These are phyloP conservation scores for Pseudozyma sp. DNA, from an alignment of 1,284 basidiomycete genomes.

Conservation along the genomic window DNA sequence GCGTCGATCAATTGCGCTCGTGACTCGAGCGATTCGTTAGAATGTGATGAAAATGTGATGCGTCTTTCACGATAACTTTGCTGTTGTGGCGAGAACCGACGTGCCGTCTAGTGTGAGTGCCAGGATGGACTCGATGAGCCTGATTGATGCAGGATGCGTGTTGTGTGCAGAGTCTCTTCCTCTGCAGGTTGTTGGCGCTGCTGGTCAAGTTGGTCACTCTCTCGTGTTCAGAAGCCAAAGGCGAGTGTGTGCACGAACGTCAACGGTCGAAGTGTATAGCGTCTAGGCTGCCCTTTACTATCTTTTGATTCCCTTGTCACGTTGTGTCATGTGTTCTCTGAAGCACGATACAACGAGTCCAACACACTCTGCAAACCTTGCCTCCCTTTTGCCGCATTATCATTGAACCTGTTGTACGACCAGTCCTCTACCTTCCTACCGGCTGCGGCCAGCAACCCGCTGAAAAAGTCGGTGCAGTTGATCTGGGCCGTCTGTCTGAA, in stretches of 20 bases:
- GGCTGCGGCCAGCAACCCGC: slow-evolving; percentile 36
- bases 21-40: not conserved
- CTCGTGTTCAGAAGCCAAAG: too few relatives aligned
- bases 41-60: not conserved
- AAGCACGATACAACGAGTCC: slow-evolving; percentile 23
- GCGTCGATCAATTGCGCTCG: too few relatives aligned
- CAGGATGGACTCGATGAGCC: too few relatives aligned
- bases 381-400: slow-evolving; percentile 56
- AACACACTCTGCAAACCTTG: slow-evolving; percentile 48
- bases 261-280: not conserved
- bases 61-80: not conserved
- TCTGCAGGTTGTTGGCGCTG: too few relatives aligned
- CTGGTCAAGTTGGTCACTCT: too few relatives aligned
- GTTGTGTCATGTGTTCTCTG: slow-evolving; percentile 1
- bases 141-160: too few relatives aligned
- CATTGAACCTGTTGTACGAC: slow-evolving; percentile 43
- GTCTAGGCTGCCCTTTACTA: slow-evolving; percentile 9
- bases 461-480: slow-evolving; percentile 39
- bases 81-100: too few relatives aligned
- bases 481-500: slow-evolving; percentile 54
- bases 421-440: slow-evolving; percentile 60
- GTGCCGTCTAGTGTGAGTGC: too few relatives aligned
- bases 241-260: too few relatives aligned
- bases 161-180: too few relatives aligned
- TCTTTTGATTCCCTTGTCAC: not conserved